phyloP scores from a whole-genome alignment of 2,329 filamentous ascomycete genomes.

The Endocalyx cinctus region DNA sequence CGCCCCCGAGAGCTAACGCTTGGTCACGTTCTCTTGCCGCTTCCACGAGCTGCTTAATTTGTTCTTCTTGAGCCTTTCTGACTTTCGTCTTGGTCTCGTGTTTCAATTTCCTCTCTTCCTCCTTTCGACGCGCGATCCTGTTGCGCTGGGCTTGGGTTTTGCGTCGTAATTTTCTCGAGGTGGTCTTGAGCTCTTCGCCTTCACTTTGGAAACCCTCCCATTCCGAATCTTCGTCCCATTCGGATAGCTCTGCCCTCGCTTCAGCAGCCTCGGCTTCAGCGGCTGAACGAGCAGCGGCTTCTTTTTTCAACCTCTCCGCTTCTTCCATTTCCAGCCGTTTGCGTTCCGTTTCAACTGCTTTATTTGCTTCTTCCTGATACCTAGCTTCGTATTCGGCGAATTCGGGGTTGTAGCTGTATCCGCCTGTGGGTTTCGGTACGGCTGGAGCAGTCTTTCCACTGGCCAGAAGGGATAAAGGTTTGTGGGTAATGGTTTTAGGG shows the following conservation, averaged over 20 bases:
- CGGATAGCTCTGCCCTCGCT: constrained; percentile 58
- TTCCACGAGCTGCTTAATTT: constrained; percentile 66
- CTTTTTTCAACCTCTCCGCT: constrained; percentile 61
- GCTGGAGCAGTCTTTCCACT: constrained; percentile 76
- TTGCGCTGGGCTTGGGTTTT: constrained; percentile 87
- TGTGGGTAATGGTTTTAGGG: constrained; percentile 69
- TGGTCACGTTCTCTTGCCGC: constrained; percentile 57
- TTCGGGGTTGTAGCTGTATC: constrained; percentile 87
- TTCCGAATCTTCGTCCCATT: constrained; percentile 82
- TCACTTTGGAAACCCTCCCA: constrained; percentile 91
- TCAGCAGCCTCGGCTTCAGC: constrained; percentile 72
- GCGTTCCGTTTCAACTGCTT: constrained; percentile 74
- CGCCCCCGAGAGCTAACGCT: constrained; percentile 37
- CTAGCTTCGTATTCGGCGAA: constrained; percentile 82
- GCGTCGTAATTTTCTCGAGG: constrained; percentile 71
- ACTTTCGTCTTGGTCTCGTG: constrained; percentile 73
- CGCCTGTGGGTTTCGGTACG: constrained; percentile 72
- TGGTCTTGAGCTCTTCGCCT: constrained; percentile 59
- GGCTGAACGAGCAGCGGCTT: constrained; percentile 64
- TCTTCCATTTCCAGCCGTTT: constrained; percentile 65
- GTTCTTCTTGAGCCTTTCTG: constrained; percentile 65
- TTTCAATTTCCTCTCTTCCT: constrained; percentile 71
- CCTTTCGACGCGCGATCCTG: constrained; percentile 82
- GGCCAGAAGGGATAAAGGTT: constrained; percentile 77
- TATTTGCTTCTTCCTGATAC: constrained; percentile 68